Evolutionary conservation across 2,329 filamentous ascomycete genomes (phyloP), one percentile per base, ranked within the genome.

Genomic region (Reticulascus tulasneorum): DNA sequence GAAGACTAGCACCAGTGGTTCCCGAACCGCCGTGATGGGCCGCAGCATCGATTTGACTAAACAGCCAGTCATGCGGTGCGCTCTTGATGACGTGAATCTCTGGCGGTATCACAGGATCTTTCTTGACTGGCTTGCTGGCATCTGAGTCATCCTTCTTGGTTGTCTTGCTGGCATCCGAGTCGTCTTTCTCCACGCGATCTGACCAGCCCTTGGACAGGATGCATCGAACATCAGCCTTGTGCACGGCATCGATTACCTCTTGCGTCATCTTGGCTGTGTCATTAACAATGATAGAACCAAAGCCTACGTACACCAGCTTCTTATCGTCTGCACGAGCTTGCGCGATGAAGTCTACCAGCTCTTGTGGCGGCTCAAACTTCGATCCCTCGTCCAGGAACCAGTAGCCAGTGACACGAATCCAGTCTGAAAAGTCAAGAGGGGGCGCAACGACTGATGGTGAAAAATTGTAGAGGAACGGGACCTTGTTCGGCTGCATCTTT

Each of bases 401-500:
- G 64, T 98, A 97, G 0, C 93, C 93, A 0, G 93, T 97, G 7
- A 97, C 87, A 27, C 88, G 80, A 57, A 98, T 93, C 93, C 93
- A 98, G 59, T 97, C 93, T 26, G 87, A 91, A 63, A 90, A 98
- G 63, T 98, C 93, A 2, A 96, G 71, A 12, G 93, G 93, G 19
- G 90, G 91, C 3, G 86, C 80, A n/a, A 98, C 93, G 10, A 98
- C 93, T 9, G 80, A 85, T 1, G 90, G 88, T 37, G 87, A 94
- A 59, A 96, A 97, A 63, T 96, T 97, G 69, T 98, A 98, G 29
- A 98, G 63, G 61, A 98, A 98, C 0, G 93, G 93, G n/a, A 96
- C 88, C 58, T 94, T 94, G 67, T 96, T 95, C 3, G 86, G 83
- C 63, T 96, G 89, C 78, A 98, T 79, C 65, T 90, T 94, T 56